These are phyloP conservation scores for Boletus semigastroideus DNA, from an alignment of 1,284 basidiomycete genomes.

Conservation along the genomic window DNA sequence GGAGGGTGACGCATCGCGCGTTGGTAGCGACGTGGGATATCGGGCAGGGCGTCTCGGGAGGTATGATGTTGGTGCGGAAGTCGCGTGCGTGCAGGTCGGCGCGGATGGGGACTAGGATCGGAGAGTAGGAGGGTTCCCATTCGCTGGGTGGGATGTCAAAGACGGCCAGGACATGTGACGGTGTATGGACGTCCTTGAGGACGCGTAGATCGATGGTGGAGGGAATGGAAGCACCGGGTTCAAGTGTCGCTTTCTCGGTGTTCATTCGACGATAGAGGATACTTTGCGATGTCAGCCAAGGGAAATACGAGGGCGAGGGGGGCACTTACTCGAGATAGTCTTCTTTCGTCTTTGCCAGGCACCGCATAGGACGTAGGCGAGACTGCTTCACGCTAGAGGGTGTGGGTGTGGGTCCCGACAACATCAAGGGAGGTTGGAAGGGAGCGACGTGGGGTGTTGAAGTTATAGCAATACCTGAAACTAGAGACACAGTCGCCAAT, in stretches of 20 bases:
- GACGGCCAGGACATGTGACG: conserved; percentile 53
- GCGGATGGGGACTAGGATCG: conserved; percentile 49
- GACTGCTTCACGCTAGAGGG: conserved; percentile 24
- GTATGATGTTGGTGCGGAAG: conserved; percentile 41
- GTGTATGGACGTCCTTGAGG: conserved; percentile 40
- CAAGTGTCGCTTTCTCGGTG: conserved; percentile 34
- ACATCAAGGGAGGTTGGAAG: conserved; percentile 11
- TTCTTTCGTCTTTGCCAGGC: conserved; percentile 16
- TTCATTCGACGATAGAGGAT: conserved; percentile 50
- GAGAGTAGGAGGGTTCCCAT: conserved; percentile 35
- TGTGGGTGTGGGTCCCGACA: conserved; percentile 15
- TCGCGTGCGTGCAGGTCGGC: conserved; percentile 39
- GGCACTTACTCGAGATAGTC: conserved; percentile 45
- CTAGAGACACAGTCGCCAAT: conserved; percentile 18
- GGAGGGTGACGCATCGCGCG: conserved; percentile 28
- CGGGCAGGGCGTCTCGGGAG: conserved; percentile 35
- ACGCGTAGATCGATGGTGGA: conserved; percentile 43
- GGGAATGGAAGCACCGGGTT: conserved; percentile 33
- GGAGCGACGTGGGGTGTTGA: conserved; percentile 2
- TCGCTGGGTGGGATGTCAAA: conserved; percentile 32
- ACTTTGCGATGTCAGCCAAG: conserved; percentile 30
- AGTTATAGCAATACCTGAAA: conserved; percentile 16
- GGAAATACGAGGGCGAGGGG: neutral
- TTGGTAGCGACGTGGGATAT: conserved; percentile 26
- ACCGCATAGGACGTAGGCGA: conserved; percentile 27